Percentiles rank a stretch among this genome's conserved stretches.
Evolutionary conservation across 2,329 filamentous ascomycete genomes (phyloP).

Genomic region (Sordariomycetes sp.): DNA sequence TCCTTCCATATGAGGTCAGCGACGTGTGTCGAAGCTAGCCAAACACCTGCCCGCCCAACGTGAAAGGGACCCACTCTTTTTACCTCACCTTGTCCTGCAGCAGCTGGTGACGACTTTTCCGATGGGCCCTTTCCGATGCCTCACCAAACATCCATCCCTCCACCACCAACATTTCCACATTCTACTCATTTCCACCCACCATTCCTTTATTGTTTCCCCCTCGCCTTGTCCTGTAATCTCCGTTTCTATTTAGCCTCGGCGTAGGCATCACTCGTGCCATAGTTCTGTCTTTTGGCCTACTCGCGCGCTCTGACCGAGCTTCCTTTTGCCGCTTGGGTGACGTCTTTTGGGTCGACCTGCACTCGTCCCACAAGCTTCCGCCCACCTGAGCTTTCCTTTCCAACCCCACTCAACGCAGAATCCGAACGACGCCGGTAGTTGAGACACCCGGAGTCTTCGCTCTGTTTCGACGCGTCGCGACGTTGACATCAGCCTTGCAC

Average conservation of each 20-base stretch:
- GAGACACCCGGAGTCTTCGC: slow-evolving; percentile 20
- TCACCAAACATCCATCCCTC: slow-evolving; percentile 3
- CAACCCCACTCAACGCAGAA: neutral
- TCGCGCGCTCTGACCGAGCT: neutral
- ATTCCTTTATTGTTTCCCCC: neutral
- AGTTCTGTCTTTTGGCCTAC: neutral
- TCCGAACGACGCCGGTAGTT: neutral
- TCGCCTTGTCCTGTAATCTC: neutral
- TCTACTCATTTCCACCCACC: neutral
- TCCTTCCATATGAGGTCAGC: neutral
- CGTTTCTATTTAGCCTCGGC: neutral
- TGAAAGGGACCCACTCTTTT: slow-evolving; percentile 2
- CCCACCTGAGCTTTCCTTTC: neutral
- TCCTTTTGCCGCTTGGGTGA: slow-evolving; percentile 7
- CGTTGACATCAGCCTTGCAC: neutral
- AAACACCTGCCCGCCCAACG: neutral
- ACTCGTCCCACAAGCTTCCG: slow-evolving; percentile 15
- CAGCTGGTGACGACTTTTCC: slow-evolving; percentile 5
- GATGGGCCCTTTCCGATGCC: neutral
- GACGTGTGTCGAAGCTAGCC: neutral
- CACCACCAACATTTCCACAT: neutral
- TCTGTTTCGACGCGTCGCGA: slow-evolving; percentile 7
- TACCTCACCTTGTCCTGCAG: slow-evolving; percentile 4
- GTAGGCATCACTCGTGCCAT: neutral
- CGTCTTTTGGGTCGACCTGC: slow-evolving; percentile 25